A percentile compares a stretch with the other conserved stretches of the same genome.
Conservation (phyloP, 2,329 filamentous ascomycete genomes). For the Fusarium sp. region DNA sequence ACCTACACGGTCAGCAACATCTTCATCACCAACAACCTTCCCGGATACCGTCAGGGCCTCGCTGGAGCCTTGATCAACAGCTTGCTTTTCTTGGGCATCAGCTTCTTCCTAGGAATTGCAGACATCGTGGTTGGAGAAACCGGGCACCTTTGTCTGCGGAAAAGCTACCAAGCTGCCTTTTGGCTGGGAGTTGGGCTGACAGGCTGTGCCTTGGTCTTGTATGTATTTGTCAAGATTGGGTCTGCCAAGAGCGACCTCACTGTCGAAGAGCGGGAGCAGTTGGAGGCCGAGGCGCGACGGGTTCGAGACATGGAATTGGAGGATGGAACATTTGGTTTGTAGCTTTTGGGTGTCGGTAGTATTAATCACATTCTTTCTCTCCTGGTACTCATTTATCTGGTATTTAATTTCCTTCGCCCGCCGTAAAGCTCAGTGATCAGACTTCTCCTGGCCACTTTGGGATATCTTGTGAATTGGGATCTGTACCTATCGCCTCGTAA, state of each 20-base stretch:
- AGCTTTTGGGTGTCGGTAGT: neutral
- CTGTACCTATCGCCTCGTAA: neutral
- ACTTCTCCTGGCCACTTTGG: neutral
- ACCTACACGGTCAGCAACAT: constrained; percentile 73
- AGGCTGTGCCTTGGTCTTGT: constrained; percentile 14
- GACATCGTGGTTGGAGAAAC: constrained; percentile 62
- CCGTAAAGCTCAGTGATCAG: neutral
- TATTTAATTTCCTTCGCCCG: neutral
- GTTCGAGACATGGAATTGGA: neutral
- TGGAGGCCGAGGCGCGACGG: constrained; percentile 21
- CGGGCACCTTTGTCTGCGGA: constrained; percentile 51
- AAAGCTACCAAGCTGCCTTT: constrained; percentile 34
- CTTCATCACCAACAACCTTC: constrained; percentile 8
- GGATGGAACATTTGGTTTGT: neutral
- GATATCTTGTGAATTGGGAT: neutral
- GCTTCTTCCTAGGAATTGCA: constrained; percentile 36
- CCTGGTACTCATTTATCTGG: neutral
- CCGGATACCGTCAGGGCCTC: neutral
- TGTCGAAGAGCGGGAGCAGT: constrained; percentile 26
- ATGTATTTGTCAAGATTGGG: constrained; percentile 27
- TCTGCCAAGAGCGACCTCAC: constrained; percentile 35
- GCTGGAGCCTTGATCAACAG: constrained; percentile 9
- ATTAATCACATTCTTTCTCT: neutral
- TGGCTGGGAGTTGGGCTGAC: constrained; percentile 29
- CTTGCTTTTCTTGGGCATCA: constrained; percentile 4